Conservation (phyloP, 306 rosid species). For the Dryas drummondii region DNA sequence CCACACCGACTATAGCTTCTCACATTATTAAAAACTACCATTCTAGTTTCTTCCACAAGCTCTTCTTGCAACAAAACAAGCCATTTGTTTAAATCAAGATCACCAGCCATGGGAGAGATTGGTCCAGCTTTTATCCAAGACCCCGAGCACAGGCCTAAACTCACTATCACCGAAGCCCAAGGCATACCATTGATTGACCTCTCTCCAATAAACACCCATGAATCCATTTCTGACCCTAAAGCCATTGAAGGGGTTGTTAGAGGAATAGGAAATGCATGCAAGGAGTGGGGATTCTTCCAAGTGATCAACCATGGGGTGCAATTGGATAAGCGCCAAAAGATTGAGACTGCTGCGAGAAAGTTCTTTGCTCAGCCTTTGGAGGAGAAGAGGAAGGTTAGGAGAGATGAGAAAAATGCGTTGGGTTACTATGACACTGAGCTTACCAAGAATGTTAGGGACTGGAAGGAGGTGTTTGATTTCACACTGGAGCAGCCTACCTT, state of each 20-base stretch:
- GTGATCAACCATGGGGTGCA: conserved; percentile 67
- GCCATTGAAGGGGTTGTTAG: conserved; percentile 29
- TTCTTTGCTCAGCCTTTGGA: conserved; percentile 59
- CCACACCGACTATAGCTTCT: conserved; percentile 3
- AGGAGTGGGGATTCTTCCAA: conserved; percentile 74
- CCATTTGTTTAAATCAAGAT: not conserved
- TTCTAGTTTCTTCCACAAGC: not conserved
- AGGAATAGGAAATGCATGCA: conserved; percentile 55
- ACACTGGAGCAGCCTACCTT: conserved; percentile 35
- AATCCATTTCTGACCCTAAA: not conserved
- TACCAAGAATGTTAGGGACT: conserved; percentile 73
- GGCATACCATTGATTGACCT: conserved; percentile 53
- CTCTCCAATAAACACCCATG: conserved; percentile 8
- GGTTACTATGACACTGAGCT: conserved; percentile 65
- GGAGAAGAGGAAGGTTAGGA: conserved; percentile 52
- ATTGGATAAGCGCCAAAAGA: conserved; percentile 23
- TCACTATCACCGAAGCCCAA: conserved; percentile 31
- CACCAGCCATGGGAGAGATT: conserved; percentile 45
- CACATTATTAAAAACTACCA: not conserved
- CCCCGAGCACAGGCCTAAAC: conserved; percentile 63
- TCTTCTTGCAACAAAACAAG: not conserved
- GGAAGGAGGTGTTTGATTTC: conserved; percentile 76
- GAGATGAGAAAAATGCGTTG: conserved; percentile 22
- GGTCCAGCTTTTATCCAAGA: conserved; percentile 53
- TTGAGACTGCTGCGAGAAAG: conserved; percentile 32